Evolutionary conservation across 2,329 filamentous ascomycete genomes (phyloP), one percentile per base, ranked within the genome.

Genomic region (Kalmusia sp.): DNA sequence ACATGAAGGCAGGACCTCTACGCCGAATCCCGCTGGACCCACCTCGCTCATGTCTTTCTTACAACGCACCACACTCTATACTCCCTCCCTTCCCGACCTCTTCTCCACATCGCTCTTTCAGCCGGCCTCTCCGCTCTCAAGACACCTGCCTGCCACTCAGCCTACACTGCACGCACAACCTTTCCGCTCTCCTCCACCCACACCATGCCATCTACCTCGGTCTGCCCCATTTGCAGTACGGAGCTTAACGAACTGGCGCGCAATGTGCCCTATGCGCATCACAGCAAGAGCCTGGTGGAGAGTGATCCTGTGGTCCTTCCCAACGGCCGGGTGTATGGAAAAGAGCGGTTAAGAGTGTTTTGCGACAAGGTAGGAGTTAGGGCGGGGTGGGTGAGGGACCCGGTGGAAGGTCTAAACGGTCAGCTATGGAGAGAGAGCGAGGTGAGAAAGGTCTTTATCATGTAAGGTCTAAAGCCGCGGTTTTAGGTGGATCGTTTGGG

Each of bases 221-320:
- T 98, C 35, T 99, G 95, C 66, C 95, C 95, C 3, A 98, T 99
- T 69, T 99, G 95, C 79, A 95, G 90, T 41, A 95, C 90, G 0
- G 95, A 99, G 76, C 84, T 99, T 51, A 98, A 98, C 73, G 90
- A 93, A 67, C 84, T 99, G 28, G 93, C 95, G 2, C 83, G 88
- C 46, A 88, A 89, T 64, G 90, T 99, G 38, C 95, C 95, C 0
- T 98, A 98, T 67, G 95, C 95, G 2, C 90, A 96, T 68, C 95
- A 99, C 73, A 93, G 90, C 25, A 96, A 96, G 80, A 96, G 92
- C 70, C 90, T 92, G 57, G 91, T 98, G 25, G 93, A 96, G 70
- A 87, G 86, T 39, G 93, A 98, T 69, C 84, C 95, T 1, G 84
- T 96, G 17, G 84, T 98, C 37, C 77, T 99, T 51, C 95, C 95